Evolutionary conservation across 441 rosid genomes (phyloP), one percentile per base, ranked within the genome.

Genomic region (Pelargonium hybrid): DNA sequence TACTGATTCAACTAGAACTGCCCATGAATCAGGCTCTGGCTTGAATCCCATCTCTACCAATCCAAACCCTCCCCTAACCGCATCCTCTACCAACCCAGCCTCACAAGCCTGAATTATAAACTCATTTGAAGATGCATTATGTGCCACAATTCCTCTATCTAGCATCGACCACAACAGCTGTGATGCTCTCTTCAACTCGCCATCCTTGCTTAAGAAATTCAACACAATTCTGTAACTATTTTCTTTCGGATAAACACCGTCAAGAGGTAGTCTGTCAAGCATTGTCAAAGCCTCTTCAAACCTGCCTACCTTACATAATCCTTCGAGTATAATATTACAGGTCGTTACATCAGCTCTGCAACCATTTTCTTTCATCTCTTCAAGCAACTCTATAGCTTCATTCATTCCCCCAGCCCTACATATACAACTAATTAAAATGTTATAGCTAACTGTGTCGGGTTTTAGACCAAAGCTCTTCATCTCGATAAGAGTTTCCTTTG

Each of bases 221-320:
- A 93, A 70, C 26, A 89, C 84, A 68, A 90, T 90, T 75, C 98
- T 84, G 75, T 88, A 93, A 74, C 93, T 93, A 47, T 81, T 89
- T 79, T 87, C 88, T 77, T 91, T 87, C 66, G 87, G 81, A 82
- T 69, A 81, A 76, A 82, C 83, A 66, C 94, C 91, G 65, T 87
- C 88, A 7, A 65, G 65, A 14, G 82, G 80, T 73, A 83, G 77
- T 50, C 75, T 81, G 71, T 82, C 81, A 7, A 93, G 81, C 90
- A 90, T 84, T 74, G 70, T 50, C 34, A 85, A 75, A 0, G 93
- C 96, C 77, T 89, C 95, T 31, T 79, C 76, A 25, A 75, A 75
- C 78, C 95, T 88, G 45, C 82, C 86, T 80, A 78, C 84, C 62
- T 84, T 71, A 74, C 88, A 87, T 66, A 91, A 80, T 0, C 98